Evolutionary conservation across 495 filamentous ascomycete genomes (phyloP), one percentile per base, ranked within the genome.

Genomic region (Neurospora sp.): DNA sequence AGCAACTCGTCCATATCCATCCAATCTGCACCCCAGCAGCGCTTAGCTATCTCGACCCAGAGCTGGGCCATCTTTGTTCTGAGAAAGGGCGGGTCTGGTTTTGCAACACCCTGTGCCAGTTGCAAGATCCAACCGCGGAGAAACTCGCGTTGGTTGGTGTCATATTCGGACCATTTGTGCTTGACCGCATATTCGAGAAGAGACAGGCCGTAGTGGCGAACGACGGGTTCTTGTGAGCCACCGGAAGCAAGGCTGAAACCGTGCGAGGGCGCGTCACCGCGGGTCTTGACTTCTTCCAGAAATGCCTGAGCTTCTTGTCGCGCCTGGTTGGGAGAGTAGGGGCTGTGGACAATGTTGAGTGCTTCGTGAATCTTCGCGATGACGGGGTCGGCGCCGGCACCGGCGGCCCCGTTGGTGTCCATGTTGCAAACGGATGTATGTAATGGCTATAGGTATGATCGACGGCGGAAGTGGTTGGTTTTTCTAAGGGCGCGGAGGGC

Each of bases 41-140:
- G 88, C 84, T 99, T 98, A 37, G 94, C 94, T 70, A 97, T 83
- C 80, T 98, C 96, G 8, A 93, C 92, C 96, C 96, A 98, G 73
- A 98, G 82, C 82, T 95, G 92, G n/a, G 94, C 93, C 40, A 96
- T 91, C 82, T 98, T 98, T 84, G 96, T 98, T 77, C 94, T 89
- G 75, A 98, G 82, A 78, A 93, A 98, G 31, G 87, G 76, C 4
- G 94, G 93, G 79, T 99, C 95, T 31, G 90, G 86, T 70, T 88
- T 87, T 11, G 88, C 84, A 72, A 95, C 85, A 72, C 86, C 84
- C 76, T 91, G 88, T n/a, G 94, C 91, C 18, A 99, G 89, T 79
- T 91, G 84, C 40, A 97, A 82, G 41, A 96, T 87, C 87, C 93
- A 94, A 48, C 85, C 82, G 39, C 91, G 89, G 72, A 98, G 80